Conservation (phyloP, 2,329 filamentous ascomycete species). For the Didymella glomerata region DNA sequence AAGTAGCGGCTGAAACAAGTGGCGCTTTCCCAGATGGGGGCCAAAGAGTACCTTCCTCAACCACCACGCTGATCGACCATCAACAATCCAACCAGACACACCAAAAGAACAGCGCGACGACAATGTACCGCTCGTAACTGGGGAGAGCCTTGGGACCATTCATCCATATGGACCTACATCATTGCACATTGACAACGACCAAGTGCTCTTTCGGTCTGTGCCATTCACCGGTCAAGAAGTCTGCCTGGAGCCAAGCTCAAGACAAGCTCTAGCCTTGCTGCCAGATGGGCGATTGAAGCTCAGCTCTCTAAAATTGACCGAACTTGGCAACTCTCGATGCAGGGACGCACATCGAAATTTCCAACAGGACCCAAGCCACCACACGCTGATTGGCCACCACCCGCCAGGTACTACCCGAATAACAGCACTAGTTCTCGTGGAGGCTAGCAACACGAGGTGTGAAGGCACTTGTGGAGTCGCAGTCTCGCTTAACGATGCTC, state of each 20-base stretch:
- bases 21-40: constrained; percentile 7
- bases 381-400: constrained; percentile 4
- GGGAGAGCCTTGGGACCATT: background rate
- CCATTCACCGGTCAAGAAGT: constrained; percentile 1
- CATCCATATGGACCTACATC: background rate
- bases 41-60: background rate
- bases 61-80: background rate
- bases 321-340: background rate
- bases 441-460: constrained; percentile 21
- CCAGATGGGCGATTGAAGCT: background rate
- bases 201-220: background rate
- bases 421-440: constrained; percentile 1
- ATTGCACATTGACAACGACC: background rate
- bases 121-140: too few relatives aligned
- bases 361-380: constrained; percentile 4
- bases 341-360: constrained; percentile 11
- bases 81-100: background rate
- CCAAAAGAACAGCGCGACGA: background rate
- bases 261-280: background rate
- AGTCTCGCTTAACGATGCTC: constrained; percentile 6
- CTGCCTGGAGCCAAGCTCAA: background rate
- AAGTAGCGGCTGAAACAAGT: constrained; percentile 14
- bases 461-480: constrained; percentile 7
- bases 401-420: constrained; percentile 3
- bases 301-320: constrained; percentile 1